These are phyloP conservation scores for Hypoxylon trugodes DNA, from an alignment of 495 filamentous ascomycete genomes.

Conservation along the genomic window DNA sequence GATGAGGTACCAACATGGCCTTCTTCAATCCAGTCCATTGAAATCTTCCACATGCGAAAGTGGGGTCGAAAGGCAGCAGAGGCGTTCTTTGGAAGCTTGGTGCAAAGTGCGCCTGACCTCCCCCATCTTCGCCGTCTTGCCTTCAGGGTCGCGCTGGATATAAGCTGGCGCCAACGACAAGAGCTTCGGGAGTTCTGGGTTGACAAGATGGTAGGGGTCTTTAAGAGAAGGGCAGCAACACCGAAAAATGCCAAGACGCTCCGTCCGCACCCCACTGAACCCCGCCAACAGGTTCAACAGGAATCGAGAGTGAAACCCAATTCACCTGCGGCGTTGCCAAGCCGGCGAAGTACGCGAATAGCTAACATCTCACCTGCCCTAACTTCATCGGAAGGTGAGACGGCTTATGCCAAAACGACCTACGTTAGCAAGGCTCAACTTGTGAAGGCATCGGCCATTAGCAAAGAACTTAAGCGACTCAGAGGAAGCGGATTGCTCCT, in stretches of 20 bases:
- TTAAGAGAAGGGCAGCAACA: slow-evolving; percentile 63
- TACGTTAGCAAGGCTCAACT: slow-evolving; percentile 17
- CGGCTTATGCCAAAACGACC: too few species aligned
- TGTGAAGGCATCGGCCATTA: slow-evolving; percentile 18
- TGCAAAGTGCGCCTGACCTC: slow-evolving; percentile 70
- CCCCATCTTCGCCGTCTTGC: slow-evolving; percentile 69
- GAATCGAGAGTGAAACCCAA: background rate
- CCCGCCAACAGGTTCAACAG: slow-evolving; percentile 15
- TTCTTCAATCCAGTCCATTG: slow-evolving; percentile 68
- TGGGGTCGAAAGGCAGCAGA: slow-evolving; percentile 70
- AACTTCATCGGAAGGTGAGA: slow-evolving; percentile 48
- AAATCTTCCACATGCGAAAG: slow-evolving; percentile 77
- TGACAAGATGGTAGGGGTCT: slow-evolving; percentile 67
- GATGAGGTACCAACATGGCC: slow-evolving; percentile 80
- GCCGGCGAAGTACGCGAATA: slow-evolving; percentile 38
- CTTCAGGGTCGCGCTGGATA: slow-evolving; percentile 75
- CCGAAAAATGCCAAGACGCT: slow-evolving; percentile 54
- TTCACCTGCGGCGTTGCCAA: background rate
- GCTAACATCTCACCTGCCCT: slow-evolving; percentile 30
- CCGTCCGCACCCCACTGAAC: slow-evolving; percentile 40
- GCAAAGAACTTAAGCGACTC: slow-evolving; percentile 31
- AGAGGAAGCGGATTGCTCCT: slow-evolving; percentile 21
- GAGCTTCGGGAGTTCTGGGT: slow-evolving; percentile 78
- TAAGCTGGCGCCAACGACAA: slow-evolving; percentile 80
- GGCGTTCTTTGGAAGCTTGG: slow-evolving; percentile 77